Base-by-base conservation (phyloP, 2,329 filamentous ascomycete genomes). In the Teratosphaeriaceae sp. region DNA sequence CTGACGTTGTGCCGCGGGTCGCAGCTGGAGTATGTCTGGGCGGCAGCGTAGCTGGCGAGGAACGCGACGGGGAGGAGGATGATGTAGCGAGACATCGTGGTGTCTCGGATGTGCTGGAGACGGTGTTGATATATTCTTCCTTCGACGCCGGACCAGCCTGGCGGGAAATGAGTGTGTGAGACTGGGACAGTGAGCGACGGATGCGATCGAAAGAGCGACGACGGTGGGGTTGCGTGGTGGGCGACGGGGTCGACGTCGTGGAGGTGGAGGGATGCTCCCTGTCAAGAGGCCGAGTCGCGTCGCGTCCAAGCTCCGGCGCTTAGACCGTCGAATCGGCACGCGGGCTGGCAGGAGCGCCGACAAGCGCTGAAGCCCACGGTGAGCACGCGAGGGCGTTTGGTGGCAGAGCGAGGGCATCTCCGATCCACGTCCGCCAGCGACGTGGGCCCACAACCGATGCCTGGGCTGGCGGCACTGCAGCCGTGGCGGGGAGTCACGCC, bases 1-100 rank as follows among this genome's bases (percentile, higher is more conserved):
- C 54, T 59, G 30, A 73, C 78, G 51, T 88, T 76, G 59, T 84
- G 22, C 9, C 19, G 72, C 4, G 89, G 89, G 59, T 94, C 82
- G 70, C 89, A 97, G 27, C 72, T 62, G 5, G 85, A 88, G 43
- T 66, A 79, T 19, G 88, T 88, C 65, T 96, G 89, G 39, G 84
- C 88, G 41, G 45, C 49, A n/a, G 18, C 44, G 27, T 37, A 38
- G 20, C 45, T 40, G 18, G 52, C 51, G 31, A 60, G 46, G 24
- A 60, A 42, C 22, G 54, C 54, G 44, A 53, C 16, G 38, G 51
- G 24, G 3, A 26, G 31, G 41, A 53, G 34, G 13, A 43, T 42
- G n/a, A n/a, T n/a, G 50, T 42, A 42, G 20, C 46, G 53, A 29
- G 45, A 44, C 50, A 52, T 52, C 30, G 20, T 34, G 19, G 35